These are phyloP conservation scores for Orbilia javanica DNA, from an alignment of 2,329 filamentous ascomycete genomes.

Conservation along the genomic window DNA sequence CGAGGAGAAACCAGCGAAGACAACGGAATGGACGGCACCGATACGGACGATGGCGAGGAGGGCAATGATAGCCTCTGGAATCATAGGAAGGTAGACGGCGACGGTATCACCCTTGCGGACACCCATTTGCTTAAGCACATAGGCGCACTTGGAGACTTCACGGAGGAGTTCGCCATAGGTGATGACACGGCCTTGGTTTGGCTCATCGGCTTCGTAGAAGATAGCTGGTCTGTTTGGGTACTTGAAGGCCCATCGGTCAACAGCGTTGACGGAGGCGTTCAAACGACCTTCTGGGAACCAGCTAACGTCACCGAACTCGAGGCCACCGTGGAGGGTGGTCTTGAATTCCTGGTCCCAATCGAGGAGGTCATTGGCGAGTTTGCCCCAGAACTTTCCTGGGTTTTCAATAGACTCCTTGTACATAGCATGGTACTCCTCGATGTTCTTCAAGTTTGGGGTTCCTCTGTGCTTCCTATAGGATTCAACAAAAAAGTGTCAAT, in stretches of 20 bases:
- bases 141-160: constrained; percentile 87
- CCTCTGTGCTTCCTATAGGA: constrained; percentile 71
- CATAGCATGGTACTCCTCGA: constrained; percentile 76
- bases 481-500: constrained; percentile 1
- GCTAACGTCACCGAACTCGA: constrained; percentile 83
- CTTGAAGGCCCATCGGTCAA: constrained; percentile 96
- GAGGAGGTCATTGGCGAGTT: constrained; percentile 86
- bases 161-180: constrained; percentile 93
- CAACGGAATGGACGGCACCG: constrained; percentile 94
- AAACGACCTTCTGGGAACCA: constrained; percentile 96
- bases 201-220: constrained; percentile 98
- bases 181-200: constrained; percentile 84
- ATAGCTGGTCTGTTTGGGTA: constrained; percentile 93
- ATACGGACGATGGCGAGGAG: constrained; percentile 93
- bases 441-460: constrained; percentile 76
- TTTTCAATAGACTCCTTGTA: constrained; percentile 89
- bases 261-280: constrained; percentile 97
- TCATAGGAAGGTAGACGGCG: constrained; percentile 98
- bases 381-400: constrained; percentile 90
- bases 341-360: constrained; percentile 92
- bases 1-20: constrained; percentile 97
- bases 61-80: constrained; percentile 91
- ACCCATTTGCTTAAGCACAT: constrained; percentile 92
- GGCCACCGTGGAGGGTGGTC: constrained; percentile 83
- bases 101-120: constrained; percentile 98